Evolutionary conservation across 75 land plant genomes (phyloP), one percentile per base, ranked within the genome.

Genomic region (Isoetes taiwanensis): DNA sequence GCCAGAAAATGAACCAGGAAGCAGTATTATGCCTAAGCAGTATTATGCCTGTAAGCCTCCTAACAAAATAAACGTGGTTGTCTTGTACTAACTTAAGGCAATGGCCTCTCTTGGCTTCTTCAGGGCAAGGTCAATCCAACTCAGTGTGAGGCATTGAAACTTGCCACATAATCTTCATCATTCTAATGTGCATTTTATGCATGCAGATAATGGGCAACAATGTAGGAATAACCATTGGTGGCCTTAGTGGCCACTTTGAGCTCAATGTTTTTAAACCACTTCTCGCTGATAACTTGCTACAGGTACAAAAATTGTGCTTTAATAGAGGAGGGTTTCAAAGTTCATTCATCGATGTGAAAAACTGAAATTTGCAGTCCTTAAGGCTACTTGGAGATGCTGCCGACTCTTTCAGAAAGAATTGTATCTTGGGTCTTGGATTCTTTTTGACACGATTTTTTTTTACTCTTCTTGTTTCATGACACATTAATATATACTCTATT

Each of bases 21-120:
- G 99, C 80, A 88, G 96, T 65, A 94, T 94, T 29, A 94, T 94
- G 99, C 99, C 99, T 59, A 94, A n/a, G n/a, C n/a, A n/a, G n/a
- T n/a, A n/a, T n/a, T n/a, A n/a, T n/a, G n/a, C n/a, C n/a, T n/a
- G n/a, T n/a, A n/a, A n/a, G n/a, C n/a, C n/a, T n/a, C n/a, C n/a
- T n/a, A 50, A 4, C 40, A 1, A 11, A n/a, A 52, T 41, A 54
- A 24, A 11, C 28, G 14, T 33, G 23, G 32, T 27, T 46, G 24
- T 35, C 1, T 74, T n/a, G n/a, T n/a, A n/a, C n/a, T n/a, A n/a
- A n/a, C n/a, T n/a, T n/a, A n/a, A n/a, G n/a, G n/a, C n/a, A n/a
- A n/a, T n/a, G n/a, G n/a, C n/a, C n/a, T n/a, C n/a, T n/a, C n/a
- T n/a, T n/a, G n/a, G n/a, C n/a, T n/a, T n/a, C 32, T 57, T 33